A percentile compares a stretch with the other conserved stretches of the same genome.
phyloP scores from a whole-genome alignment of 305 asterid species.

The Fraxinus xanthoxyloides region DNA sequence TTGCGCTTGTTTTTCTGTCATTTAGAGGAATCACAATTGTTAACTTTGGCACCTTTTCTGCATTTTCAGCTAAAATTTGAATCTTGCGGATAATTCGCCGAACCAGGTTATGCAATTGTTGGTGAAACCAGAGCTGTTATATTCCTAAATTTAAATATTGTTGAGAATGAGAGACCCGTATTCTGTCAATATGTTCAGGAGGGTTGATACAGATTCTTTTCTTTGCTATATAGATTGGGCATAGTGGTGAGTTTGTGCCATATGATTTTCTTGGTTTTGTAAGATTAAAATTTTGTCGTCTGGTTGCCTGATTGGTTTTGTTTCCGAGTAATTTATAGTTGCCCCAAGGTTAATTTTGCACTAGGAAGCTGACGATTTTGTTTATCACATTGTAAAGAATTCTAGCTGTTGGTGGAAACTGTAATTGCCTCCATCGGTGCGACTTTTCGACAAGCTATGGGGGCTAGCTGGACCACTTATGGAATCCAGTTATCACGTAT shows the following conservation, averaged over 20 bases:
- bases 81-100: constrained; percentile 32
- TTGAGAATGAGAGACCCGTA: constrained; percentile 66
- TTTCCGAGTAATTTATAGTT: constrained; percentile 54
- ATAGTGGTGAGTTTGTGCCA: constrained; percentile 34
- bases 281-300: constrained; percentile 16
- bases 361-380: constrained; percentile 60
- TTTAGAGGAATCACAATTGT: constrained; percentile 22
- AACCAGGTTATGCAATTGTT: constrained; percentile 34
- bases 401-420: constrained; percentile 61
- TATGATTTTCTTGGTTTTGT: constrained; percentile 22
- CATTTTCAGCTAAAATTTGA: constrained; percentile 31
- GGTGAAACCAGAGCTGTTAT: constrained; percentile 37
- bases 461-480: constrained; percentile 56
- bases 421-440: constrained; percentile 25
- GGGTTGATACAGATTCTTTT: constrained; percentile 26
- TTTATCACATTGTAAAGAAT: constrained; percentile 39
- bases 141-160: constrained; percentile 29
- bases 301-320: constrained; percentile 17
- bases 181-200: constrained; percentile 15
- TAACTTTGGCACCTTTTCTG: constrained; percentile 18
- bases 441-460: constrained; percentile 56
- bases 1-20: constrained; percentile 21
- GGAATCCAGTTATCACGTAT: constrained; percentile 40
- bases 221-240: constrained; percentile 37
- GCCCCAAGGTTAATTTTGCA: constrained; percentile 11